Evolutionary conservation across 2,329 filamentous ascomycete species (phyloP), one percentile per base, ranked within the genome.

Genomic region (Tolypocladium endophyticum): DNA sequence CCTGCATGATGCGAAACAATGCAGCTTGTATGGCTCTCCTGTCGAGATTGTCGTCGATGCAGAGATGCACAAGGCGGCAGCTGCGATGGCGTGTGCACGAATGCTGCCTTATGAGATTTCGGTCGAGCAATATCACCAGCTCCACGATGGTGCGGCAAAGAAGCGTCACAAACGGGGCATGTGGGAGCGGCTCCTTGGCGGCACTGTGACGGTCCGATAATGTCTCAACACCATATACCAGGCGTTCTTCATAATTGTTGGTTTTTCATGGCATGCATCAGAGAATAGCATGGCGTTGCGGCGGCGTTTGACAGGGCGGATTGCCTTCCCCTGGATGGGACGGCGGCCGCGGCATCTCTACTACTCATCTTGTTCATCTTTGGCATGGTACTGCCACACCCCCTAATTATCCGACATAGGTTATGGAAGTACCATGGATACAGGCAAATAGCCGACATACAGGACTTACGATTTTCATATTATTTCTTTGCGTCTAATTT

Each of bases 91-190:
- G 28, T 66, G 66, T 63, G 65, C 66, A 28, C 68, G 71, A 58
- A 70, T 79, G 63, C 77, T 84, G 5, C 79, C 81, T 7, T 84
- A 83, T 70, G 81, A 84, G 71, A 81, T 83, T 65, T 77, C 76
- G 61, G 67, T 73, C 39, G 80, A 84, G 33, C 78, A 83, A 61
- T 76, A 83, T 61, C 76, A 77, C 61, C 75, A 78, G 60, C 68
- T 81, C 53, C 77, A 82, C 62, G 76, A 81, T 56, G 74, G 72
- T 47, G 70, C 72, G 54, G 68, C 67, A 61, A 80, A 78, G 70
- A 81, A 81, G 74, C 78, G 80, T 57, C 76, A 75, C 61, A 75
- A 77, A 57, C 76, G 79, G 45, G 79, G 81, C 63, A 76, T 84
- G 73, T 80, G 81, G 71, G 78, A 77, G 39, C 79, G 81, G 50